phyloP scores from a whole-genome alignment of 768 basidiomycete species.

The Trametes cinnabarina region DNA sequence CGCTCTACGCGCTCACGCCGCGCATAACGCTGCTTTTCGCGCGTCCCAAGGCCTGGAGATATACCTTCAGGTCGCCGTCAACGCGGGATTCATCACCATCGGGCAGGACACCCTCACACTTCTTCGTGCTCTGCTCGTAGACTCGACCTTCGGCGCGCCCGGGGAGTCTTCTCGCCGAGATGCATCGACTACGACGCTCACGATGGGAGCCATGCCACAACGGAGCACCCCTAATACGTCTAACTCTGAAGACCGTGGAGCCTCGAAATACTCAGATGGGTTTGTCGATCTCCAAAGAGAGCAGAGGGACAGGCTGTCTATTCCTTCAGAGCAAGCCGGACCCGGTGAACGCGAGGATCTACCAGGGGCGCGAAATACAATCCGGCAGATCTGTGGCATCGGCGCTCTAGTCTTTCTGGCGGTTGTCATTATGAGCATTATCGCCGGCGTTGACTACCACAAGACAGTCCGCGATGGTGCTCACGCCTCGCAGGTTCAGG shows the following conservation, averaged over 20 bases:
- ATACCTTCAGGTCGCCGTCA: not conserved
- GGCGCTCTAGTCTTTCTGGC: not conserved
- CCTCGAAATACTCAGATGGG: no score
- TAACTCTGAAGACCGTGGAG: no score
- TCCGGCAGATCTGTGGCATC: not conserved
- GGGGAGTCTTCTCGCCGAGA: not conserved
- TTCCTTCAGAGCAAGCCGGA: no score
- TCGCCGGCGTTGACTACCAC: not conserved
- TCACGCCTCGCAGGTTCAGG: not conserved
- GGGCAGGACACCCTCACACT: constrained; percentile 1
- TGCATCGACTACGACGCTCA: not conserved
- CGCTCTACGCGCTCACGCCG: not conserved
- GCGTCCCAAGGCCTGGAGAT: not conserved
- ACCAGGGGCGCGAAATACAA: not conserved
- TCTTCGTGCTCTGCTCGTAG: constrained; percentile 3
- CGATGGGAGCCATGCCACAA: no score
- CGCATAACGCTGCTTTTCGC: not conserved
- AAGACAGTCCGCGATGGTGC: not conserved
- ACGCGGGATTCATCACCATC: constrained; percentile 2
- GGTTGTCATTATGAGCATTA: not conserved
- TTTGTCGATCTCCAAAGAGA: no score
- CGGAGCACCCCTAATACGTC: no score
- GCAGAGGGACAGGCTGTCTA: no score
- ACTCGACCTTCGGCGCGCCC: not conserved
- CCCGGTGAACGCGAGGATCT: not conserved